Percentiles rank a stretch among this genome's conserved stretches.
phyloP scores from a whole-genome alignment of 495 filamentous ascomycete genomes.

The Aspergillus sclerotioniger region DNA sequence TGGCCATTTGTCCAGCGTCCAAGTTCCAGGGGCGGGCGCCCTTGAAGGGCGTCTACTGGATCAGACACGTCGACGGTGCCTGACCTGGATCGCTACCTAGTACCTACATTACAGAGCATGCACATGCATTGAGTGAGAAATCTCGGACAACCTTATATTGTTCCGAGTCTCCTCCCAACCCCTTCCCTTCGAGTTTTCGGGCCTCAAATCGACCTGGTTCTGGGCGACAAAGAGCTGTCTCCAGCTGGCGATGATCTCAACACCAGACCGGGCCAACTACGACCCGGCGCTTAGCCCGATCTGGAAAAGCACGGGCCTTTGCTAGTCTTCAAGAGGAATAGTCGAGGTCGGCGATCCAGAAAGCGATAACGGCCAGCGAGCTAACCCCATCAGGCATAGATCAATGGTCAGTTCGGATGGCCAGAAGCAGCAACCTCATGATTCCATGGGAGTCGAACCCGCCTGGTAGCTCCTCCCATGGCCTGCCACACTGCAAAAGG shows the following conservation, averaged over 20 bases:
- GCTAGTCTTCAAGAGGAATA: background rate
- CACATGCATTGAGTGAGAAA: background rate
- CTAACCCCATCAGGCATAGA: background rate
- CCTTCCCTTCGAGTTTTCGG: too few relatives aligned
- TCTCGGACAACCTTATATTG: too few relatives aligned
- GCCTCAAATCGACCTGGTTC: too few relatives aligned
- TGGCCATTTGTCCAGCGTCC: too few relatives aligned
- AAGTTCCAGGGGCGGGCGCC: too few relatives aligned
- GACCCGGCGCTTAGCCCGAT: background rate
- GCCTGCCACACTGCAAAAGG: background rate
- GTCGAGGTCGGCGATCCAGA: constrained; percentile 3
- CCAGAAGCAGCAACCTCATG: background rate
- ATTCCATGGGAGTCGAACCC: background rate
- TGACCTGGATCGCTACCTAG: background rate
- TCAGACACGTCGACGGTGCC: too few relatives aligned
- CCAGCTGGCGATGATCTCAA: background rate
- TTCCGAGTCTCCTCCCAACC: too few relatives aligned
- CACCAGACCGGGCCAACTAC: background rate
- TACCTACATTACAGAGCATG: background rate
- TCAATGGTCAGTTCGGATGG: background rate
- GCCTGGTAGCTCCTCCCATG: background rate
- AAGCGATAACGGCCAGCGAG: background rate
- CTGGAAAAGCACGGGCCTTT: background rate
- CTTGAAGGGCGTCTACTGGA: too few relatives aligned
- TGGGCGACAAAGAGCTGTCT: too few relatives aligned